These are phyloP conservation scores for Suhomyces vadensis DNA, from an alignment of 805 yeast genomes.

Conservation along the genomic window DNA sequence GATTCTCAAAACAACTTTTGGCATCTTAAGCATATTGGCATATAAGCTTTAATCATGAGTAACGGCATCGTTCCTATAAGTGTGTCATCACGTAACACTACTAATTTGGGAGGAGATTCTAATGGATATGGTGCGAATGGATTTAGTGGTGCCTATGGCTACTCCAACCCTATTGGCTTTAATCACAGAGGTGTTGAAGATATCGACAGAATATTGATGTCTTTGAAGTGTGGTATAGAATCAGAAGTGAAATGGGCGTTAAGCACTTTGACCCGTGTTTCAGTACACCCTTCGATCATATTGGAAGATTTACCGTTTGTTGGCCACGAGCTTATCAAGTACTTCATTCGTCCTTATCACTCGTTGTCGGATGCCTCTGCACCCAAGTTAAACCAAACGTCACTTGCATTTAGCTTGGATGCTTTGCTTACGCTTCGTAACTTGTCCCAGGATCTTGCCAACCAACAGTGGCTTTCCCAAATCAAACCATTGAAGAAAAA, in stretches of 20 bases:
- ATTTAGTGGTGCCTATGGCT: constrained; percentile 16
- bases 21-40: background rate
- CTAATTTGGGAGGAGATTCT: background rate
- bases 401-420: constrained; percentile 34
- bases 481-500: constrained; percentile 48
- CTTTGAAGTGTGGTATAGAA: constrained; percentile 62
- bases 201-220: constrained; percentile 65
- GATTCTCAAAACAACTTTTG: background rate
- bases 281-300: constrained; percentile 20
- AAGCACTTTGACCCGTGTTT: constrained; percentile 49
- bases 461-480: constrained; percentile 74
- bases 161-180: constrained; percentile 19
- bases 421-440: constrained; percentile 75
- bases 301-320: constrained; percentile 45
- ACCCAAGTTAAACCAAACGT: constrained; percentile 17
- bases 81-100: constrained; percentile 4
- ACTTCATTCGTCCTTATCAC: constrained; percentile 37
- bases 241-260: constrained; percentile 75
- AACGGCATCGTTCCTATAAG: constrained; percentile 8
- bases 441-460: constrained; percentile 76
- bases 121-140: constrained; percentile 4
- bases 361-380: constrained; percentile 20
- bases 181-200: constrained; percentile 60
- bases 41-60: background rate
- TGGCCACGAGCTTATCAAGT: constrained; percentile 41